Conservation (phyloP, 163 green algal species). For the Chlorella variabilis region DNA sequence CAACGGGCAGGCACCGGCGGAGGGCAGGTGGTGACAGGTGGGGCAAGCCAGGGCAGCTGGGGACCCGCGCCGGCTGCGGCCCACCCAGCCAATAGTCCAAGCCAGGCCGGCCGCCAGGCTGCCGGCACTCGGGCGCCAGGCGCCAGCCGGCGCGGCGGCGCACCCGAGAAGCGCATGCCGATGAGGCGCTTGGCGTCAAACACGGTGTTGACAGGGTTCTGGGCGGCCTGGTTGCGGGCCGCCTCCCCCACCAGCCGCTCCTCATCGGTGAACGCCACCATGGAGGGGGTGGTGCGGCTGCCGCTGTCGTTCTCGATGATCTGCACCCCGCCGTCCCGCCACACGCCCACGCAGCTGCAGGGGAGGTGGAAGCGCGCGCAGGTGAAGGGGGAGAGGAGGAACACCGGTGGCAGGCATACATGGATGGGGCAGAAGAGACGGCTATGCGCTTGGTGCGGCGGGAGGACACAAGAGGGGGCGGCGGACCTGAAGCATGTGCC, state of each 20-base stretch:
- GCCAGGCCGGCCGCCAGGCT: too few species aligned
- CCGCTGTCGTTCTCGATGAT: conserved; percentile 72
- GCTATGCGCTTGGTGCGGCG: background rate
- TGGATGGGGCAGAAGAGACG: too few species aligned
- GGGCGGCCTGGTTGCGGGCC: conserved; percentile 94
- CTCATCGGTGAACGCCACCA: conserved; percentile 80
- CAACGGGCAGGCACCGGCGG: background rate
- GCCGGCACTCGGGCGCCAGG: too few species aligned
- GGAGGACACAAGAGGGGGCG: background rate
- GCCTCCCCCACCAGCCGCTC: conserved; percentile 94
- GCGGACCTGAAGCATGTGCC: conserved; percentile 15
- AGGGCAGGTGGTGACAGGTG: background rate
- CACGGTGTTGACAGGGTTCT: conserved; percentile 92
- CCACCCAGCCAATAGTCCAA: too few species aligned
- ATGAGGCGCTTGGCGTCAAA: conserved; percentile 92
- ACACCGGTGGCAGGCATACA: too few species aligned
- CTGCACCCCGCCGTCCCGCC: conserved; percentile 70
- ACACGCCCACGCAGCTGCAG: conserved; percentile 48
- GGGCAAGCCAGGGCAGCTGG: background rate
- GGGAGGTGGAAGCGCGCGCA: too few species aligned
- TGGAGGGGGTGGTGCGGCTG: conserved; percentile 81
- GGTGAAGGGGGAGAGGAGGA: background rate
- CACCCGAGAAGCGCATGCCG: conserved; percentile 79
- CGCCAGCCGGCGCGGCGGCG: too few species aligned
- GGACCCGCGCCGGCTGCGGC: too few species aligned